Evolutionary conservation across 345 rosid genomes (phyloP).

Genomic region (Syzygium grande): DNA sequence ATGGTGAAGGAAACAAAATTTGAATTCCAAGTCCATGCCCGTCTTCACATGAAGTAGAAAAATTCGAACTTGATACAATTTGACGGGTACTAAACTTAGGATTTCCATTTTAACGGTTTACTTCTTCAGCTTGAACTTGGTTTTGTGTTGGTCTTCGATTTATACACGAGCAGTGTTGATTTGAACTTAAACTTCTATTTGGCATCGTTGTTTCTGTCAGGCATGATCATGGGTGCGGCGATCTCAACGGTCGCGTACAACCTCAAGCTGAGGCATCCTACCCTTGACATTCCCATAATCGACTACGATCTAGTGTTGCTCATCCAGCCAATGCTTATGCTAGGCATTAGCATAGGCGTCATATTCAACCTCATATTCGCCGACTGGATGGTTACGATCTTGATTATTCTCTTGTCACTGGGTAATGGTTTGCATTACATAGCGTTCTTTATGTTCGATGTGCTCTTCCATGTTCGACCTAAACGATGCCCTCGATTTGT

Average conservation of each 20-base stretch:
- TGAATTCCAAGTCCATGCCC: not conserved
- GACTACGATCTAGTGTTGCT: conserved; percentile 4
- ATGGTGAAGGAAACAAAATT: not conserved
- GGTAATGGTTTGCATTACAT: not conserved
- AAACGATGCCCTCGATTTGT: not conserved
- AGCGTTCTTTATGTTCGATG: not conserved
- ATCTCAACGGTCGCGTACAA: conserved; percentile 2
- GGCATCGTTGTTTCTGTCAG: not conserved
- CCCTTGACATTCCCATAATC: not conserved
- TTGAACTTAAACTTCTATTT: not conserved
- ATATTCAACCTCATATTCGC: conserved; percentile 1
- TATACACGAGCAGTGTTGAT: not conserved
- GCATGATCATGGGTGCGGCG: conserved; percentile 7
- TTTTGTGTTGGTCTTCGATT: not conserved
- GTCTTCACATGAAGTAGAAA: not conserved
- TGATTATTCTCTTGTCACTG: not conserved
- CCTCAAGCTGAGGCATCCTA: conserved; percentile 6
- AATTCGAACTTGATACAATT: not conserved
- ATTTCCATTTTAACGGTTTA: not conserved
- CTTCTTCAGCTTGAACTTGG: not conserved
- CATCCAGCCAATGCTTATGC: conserved; percentile 6
- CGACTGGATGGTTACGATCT: conserved; percentile 5
- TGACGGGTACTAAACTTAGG: not conserved
- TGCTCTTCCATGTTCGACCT: not conserved
- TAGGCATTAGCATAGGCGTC: conserved; percentile 4